A percentile compares a stretch with the other conserved stretches of the same genome.
Conservation (phyloP, 2,329 filamentous ascomycete genomes). For the Alternaria ventricosa region DNA sequence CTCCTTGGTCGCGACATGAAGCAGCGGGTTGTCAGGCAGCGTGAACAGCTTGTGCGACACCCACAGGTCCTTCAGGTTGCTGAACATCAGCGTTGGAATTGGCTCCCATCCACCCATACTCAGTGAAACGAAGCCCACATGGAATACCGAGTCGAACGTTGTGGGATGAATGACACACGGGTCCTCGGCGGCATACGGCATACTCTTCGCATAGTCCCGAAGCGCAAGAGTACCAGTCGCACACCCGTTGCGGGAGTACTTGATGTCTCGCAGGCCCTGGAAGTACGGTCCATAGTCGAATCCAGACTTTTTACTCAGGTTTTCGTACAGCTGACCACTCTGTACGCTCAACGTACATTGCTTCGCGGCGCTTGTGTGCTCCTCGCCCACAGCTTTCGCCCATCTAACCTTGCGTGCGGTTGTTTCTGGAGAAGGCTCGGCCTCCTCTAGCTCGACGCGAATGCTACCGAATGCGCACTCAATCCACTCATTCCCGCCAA, state of each 20-base stretch:
- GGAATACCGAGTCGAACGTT: slow-evolving; percentile 7
- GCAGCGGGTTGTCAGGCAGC: slow-evolving; percentile 1
- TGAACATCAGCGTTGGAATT: slow-evolving; percentile 6
- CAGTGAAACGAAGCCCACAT: slow-evolving; percentile 7
- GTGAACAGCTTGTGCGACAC: slow-evolving; percentile 11
- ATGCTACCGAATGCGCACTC: slow-evolving; percentile 12
- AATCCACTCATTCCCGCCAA: slow-evolving; percentile 8
- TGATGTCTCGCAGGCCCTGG: slow-evolving; percentile 13
- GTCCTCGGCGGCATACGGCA: slow-evolving; percentile 6
- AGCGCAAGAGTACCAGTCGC: slow-evolving; percentile 7
- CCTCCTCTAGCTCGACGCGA: slow-evolving; percentile 11
- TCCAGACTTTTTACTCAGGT: background rate
- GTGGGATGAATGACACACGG: slow-evolving; percentile 8
- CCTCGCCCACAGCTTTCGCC: background rate
- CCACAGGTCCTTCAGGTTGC: slow-evolving; percentile 7
- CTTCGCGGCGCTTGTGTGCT: background rate
- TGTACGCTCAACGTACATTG: slow-evolving; percentile 10
- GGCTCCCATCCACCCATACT: slow-evolving; percentile 11
- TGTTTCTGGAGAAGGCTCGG: slow-evolving; percentile 1
- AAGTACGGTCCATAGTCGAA: slow-evolving; percentile 20
- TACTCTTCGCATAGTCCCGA: slow-evolving; percentile 2
- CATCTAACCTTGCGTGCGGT: slow-evolving; percentile 2
- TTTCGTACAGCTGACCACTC: slow-evolving; percentile 14
- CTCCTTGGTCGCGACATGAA: slow-evolving; percentile 7
- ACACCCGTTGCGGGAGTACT: slow-evolving; percentile 7